Conservation (phyloP, 164 flowering plant species). For the Vitis riparia region DNA sequence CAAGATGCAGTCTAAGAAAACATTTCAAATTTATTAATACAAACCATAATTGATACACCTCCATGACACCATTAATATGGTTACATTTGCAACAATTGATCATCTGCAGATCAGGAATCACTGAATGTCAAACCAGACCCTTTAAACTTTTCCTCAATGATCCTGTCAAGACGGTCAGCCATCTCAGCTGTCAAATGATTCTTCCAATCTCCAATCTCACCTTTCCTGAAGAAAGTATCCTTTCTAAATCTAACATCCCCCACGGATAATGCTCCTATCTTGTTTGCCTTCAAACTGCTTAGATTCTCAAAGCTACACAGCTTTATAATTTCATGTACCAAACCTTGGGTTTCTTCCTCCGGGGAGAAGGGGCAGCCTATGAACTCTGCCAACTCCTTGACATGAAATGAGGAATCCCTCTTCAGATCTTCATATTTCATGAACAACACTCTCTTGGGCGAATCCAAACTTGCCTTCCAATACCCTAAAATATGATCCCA, state of each 20-base stretch:
- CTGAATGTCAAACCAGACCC: too few relatives aligned
- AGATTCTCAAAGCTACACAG: conserved; percentile 2
- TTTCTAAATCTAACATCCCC: neutral
- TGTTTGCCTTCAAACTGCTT: neutral
- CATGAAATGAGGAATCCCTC: neutral
- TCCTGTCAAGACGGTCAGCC: neutral
- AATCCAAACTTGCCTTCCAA: neutral
- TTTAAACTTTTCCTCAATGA: too few relatives aligned
- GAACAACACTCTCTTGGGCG: neutral
- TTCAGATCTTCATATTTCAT: neutral
- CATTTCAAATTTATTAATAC: too few relatives aligned
- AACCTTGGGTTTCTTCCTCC: neutral
- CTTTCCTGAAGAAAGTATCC: conserved; percentile 4
- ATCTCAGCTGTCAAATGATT: conserved; percentile 7
- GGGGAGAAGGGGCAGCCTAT: neutral
- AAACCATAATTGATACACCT: too few relatives aligned
- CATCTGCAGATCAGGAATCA: too few relatives aligned
- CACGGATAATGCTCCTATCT: neutral
- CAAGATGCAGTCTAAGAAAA: too few relatives aligned
- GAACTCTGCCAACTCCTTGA: neutral
- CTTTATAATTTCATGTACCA: neutral
- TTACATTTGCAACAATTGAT: too few relatives aligned
- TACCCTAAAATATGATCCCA: conserved; percentile 6
- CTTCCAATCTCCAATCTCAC: conserved; percentile 13
- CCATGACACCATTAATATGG: too few relatives aligned